Evolutionary conservation across 306 rosid genomes (phyloP).

Genomic region (Carpinus fangiana): DNA sequence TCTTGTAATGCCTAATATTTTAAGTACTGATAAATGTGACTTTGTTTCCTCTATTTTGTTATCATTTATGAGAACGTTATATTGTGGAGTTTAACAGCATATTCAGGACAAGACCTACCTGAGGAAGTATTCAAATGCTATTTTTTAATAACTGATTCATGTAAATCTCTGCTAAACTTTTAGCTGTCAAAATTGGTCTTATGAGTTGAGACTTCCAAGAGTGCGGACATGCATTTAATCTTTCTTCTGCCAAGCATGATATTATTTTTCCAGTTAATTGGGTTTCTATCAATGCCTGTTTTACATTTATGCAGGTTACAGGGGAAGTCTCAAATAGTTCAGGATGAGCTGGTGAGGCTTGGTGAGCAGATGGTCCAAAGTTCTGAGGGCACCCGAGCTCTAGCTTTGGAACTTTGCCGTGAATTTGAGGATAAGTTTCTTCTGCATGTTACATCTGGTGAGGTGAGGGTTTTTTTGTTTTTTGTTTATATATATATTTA

Average conservation of each 20-base stretch:
- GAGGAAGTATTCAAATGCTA: neutral
- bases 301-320: constrained; percentile 65
- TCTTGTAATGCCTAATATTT: neutral
- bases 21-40: neutral
- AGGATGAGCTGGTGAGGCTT: constrained; percentile 92
- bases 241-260: neutral
- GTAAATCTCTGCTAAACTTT: constrained; percentile 7
- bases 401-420: constrained; percentile 99
- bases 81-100: neutral
- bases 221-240: neutral
- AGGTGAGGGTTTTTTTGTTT: constrained; percentile 53
- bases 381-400: constrained; percentile 91
- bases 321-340: constrained; percentile 92
- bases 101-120: neutral
- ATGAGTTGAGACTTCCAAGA: constrained; percentile 10
- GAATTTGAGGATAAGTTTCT: constrained; percentile 98
- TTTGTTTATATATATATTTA: constrained; percentile 4
- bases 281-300: constrained; percentile 14
- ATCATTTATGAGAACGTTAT: neutral
- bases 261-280: neutral
- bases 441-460: constrained; percentile 83
- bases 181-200: constrained; percentile 7
- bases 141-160: neutral
- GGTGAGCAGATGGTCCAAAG: constrained; percentile 91
- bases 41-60: neutral